These are phyloP conservation scores for Nemania sp. DNA, from an alignment of 2,329 filamentous ascomycete species.

Conservation along the genomic window DNA sequence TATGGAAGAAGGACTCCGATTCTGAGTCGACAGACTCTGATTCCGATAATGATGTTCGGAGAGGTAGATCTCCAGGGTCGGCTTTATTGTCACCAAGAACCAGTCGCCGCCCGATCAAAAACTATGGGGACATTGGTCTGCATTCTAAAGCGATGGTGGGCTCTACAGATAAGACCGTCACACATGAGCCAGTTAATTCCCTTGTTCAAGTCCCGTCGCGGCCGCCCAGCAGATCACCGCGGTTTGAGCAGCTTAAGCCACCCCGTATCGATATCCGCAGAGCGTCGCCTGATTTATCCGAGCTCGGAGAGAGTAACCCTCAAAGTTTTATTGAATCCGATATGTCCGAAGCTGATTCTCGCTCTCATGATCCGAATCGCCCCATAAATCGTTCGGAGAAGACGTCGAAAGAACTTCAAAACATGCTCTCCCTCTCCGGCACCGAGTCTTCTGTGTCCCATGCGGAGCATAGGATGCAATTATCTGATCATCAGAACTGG, in stretches of 20 bases:
- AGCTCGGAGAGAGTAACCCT: slow-evolving; percentile 38
- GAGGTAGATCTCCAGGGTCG: slow-evolving; percentile 56
- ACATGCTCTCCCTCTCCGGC: slow-evolving; percentile 48
- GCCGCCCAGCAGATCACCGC: slow-evolving; percentile 57
- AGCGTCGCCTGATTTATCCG: slow-evolving; percentile 55
- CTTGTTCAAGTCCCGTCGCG: slow-evolving; percentile 43
- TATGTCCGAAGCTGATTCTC: slow-evolving; percentile 56
- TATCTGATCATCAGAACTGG: slow-evolving; percentile 57
- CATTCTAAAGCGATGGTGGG: slow-evolving; percentile 58
- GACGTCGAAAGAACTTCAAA: slow-evolving; percentile 54
- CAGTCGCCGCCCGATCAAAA: slow-evolving; percentile 53
- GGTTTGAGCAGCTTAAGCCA: slow-evolving; percentile 63
- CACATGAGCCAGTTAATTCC: slow-evolving; percentile 40
- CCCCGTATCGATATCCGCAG: slow-evolving; percentile 61
- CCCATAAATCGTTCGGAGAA: slow-evolving; percentile 49
- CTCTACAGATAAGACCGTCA: slow-evolving; percentile 39
- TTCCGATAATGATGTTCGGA: slow-evolving; percentile 59
- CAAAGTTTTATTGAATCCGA: slow-evolving; percentile 50
- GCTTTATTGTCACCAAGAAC: slow-evolving; percentile 53
- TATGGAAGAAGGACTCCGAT: slow-evolving; percentile 66
- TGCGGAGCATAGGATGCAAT: slow-evolving; percentile 28
- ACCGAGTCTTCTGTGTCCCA: slow-evolving; percentile 26
- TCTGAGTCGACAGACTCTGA: slow-evolving; percentile 61
- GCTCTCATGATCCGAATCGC: slow-evolving; percentile 44
- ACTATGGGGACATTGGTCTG: slow-evolving; percentile 66